Evolutionary conservation across 192 early-diverging fungal species (phyloP), one percentile per base, ranked within the genome.

Genomic region (Powellomyces hirtus): DNA sequence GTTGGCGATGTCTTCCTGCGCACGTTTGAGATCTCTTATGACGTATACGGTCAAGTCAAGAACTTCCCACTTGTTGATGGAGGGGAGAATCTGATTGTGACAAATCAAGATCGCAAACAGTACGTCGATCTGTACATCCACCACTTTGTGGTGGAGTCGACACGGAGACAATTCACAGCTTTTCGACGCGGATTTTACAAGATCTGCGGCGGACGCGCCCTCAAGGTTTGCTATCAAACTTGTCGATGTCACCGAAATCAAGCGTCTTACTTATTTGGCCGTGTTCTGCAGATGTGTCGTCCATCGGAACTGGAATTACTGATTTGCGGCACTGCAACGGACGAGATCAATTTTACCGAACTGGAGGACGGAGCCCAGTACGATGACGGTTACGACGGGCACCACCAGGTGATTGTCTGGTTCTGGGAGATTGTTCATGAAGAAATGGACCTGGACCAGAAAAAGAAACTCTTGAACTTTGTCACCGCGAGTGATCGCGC

Each of bases 401-500:
- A 73, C 1, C 92, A 98, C 66, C 75, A 69, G 0, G 73, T 86
- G 0, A 91, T 96, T 44, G 71, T 66, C 77, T 72, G 85, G 66
- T 94, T 98, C 77, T 98, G 95, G 95, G 74, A 81, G 4, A 84
- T 95, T 56, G 90, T 93, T 1, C 88, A 88, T 49, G 36, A 61
- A 13, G 56, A 60, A 11, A 70, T 95, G 62, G 64, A 78, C 1
- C 68, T 83, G 7, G 79, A 79, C 30, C 88, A 89, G 37, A 90
- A 92, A 65, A 81, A 86, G 40, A 69, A 89, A 38, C 78, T 98
- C 35, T 75, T 98, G 38, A 74, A 83, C 0, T 98, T 98, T 84
- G 95, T 98, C 1, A 98, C 94, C 5, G 92, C 94, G 2, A 88
- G 86, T 31, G 92, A 96, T 65, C 86, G 92, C n/a, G 78, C 96